Conservation (phyloP, 2,329 filamentous ascomycete species). For the Blumeriella jaapii region DNA sequence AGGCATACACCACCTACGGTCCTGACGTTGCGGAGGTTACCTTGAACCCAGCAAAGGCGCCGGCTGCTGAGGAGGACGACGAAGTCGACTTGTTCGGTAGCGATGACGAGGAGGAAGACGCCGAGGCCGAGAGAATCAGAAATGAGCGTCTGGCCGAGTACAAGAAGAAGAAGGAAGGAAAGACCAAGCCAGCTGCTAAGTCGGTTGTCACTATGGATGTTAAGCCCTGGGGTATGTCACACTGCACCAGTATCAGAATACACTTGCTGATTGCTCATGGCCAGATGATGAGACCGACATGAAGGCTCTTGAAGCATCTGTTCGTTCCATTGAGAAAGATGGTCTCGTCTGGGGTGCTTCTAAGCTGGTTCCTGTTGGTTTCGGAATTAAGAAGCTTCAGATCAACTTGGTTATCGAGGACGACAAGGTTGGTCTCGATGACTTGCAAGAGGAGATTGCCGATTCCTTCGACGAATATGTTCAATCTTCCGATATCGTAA, state of each 20-base stretch:
- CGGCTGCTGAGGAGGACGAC: conserved; percentile 60
- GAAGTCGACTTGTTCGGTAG: conserved; percentile 89
- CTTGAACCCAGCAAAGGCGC: conserved; percentile 77
- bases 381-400: conserved; percentile 98
- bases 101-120: conserved; percentile 89
- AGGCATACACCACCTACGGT: conserved; percentile 82
- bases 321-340: conserved; percentile 78
- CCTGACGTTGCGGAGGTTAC: conserved; percentile 69
- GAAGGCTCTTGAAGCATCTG: conserved; percentile 64
- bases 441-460: conserved; percentile 77
- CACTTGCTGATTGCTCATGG: conserved; percentile 14
- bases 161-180: conserved; percentile 91
- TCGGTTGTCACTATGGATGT: conserved; percentile 92
- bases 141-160: conserved; percentile 89
- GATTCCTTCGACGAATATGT: conserved; percentile 80
- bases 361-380: conserved; percentile 82
- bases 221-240: conserved; percentile 89
- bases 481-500: conserved; percentile 80
- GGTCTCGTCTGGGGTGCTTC: conserved; percentile 93
- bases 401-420: conserved; percentile 97
- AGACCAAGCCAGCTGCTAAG: conserved; percentile 88
- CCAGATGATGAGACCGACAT: conserved; percentile 90
- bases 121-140: conserved; percentile 70
- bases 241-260: not conserved
- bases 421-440: conserved; percentile 81